A percentile compares a stretch with the other conserved stretches of the same genome.
phyloP scores from a whole-genome alignment of 495 filamentous ascomycete genomes.

The Hypoxylon intermedium region DNA sequence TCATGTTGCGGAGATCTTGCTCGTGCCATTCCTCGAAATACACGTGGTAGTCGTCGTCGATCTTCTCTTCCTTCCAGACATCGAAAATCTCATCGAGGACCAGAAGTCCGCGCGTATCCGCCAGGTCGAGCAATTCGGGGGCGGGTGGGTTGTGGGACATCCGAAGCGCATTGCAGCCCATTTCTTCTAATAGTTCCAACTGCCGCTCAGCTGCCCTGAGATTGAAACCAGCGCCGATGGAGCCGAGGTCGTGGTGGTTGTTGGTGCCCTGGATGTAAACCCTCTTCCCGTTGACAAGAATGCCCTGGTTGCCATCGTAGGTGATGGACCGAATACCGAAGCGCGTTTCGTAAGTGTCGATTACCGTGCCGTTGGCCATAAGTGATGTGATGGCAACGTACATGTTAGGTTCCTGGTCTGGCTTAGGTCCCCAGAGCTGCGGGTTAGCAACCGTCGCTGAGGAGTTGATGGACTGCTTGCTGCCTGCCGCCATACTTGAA shows the following conservation, averaged over 20 bases:
- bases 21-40: conserved; percentile 59
- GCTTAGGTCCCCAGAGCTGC: conserved; percentile 56
- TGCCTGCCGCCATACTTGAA: conserved; percentile 38
- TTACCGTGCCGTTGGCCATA: conserved; percentile 18
- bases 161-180: conserved; percentile 58
- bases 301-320: conserved; percentile 48
- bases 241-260: conserved; percentile 58
- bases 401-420: conserved; percentile 51
- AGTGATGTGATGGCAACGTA: conserved; percentile 56
- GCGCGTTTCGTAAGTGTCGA: conserved; percentile 57
- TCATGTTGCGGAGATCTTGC: conserved; percentile 53
- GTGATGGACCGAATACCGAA: conserved; percentile 56
- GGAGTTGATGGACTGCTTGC: conserved; percentile 43
- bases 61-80: conserved; percentile 51
- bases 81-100: conserved; percentile 63
- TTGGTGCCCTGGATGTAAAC: conserved; percentile 51
- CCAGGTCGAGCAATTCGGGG: conserved; percentile 63
- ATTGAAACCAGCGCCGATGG: conserved; percentile 56
- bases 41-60: conserved; percentile 53
- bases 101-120: conserved; percentile 64
- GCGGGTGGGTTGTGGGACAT: conserved; percentile 60
- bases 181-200: conserved; percentile 52
- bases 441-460: conserved; percentile 48
- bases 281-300: conserved; percentile 51
- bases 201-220: conserved; percentile 54